A percentile compares a stretch with the other conserved stretches of the same genome.
Evolutionary conservation across 805 yeast species (phyloP).

Genomic region (Komagataella ulmi): DNA sequence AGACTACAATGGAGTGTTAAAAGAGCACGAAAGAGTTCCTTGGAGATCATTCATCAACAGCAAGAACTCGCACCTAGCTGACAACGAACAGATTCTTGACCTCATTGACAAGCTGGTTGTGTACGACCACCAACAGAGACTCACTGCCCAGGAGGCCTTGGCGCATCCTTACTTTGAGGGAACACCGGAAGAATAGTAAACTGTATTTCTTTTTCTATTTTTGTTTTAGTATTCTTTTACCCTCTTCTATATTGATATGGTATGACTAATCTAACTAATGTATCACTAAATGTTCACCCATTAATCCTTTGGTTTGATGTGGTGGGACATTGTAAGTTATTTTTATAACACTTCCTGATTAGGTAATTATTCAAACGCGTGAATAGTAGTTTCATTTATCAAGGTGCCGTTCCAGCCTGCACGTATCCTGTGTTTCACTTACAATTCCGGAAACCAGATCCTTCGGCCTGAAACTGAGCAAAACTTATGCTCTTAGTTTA

Average conservation of each 20-base stretch:
- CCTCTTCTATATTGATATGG: background rate
- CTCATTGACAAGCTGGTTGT: slow-evolving; percentile 67
- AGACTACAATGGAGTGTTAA: slow-evolving; percentile 63
- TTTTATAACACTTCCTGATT: background rate
- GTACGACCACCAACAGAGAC: slow-evolving; percentile 80
- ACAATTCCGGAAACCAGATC: background rate
- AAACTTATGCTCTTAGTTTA: background rate
- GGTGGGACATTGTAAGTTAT: background rate
- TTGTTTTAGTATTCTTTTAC: background rate
- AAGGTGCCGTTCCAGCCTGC: background rate
- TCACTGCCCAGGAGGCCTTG: slow-evolving; percentile 85
- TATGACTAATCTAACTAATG: background rate
- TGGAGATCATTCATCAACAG: slow-evolving; percentile 71
- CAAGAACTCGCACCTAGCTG: slow-evolving; percentile 51
- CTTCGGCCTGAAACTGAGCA: background rate
- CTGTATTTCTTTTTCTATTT: background rate
- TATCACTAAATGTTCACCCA: background rate
- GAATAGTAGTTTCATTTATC: background rate
- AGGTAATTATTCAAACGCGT: background rate
- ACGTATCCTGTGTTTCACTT: background rate
- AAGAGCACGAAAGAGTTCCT: slow-evolving; percentile 66
- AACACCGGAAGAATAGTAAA: background rate
- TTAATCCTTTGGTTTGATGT: background rate
- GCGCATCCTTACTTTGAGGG: slow-evolving; percentile 36
- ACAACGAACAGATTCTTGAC: slow-evolving; percentile 62